Conservation (phyloP, 1,284 basidiomycete genomes). For the Leccinum angustisporum region DNA sequence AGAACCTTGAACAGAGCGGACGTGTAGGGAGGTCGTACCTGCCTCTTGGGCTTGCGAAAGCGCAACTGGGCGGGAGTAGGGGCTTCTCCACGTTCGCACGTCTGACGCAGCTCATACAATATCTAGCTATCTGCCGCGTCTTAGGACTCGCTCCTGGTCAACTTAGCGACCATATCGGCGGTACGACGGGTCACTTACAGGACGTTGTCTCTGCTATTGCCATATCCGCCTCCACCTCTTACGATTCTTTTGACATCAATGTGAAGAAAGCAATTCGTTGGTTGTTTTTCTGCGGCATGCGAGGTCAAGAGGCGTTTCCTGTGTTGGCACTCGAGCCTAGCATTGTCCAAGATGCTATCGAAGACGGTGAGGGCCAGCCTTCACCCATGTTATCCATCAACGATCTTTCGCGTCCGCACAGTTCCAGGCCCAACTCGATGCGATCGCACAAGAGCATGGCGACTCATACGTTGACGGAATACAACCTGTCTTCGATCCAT, state of each 20-base stretch:
- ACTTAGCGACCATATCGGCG: slow-evolving; percentile 74
- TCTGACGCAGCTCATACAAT: slow-evolving; percentile 93
- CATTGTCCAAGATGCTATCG: slow-evolving; percentile 85
- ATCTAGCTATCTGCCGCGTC: slow-evolving; percentile 79
- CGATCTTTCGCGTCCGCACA: slow-evolving; percentile 70
- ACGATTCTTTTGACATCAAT: slow-evolving; percentile 76
- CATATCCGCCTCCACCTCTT: slow-evolving; percentile 78
- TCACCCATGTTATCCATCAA: slow-evolving; percentile 92
- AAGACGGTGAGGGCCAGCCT: slow-evolving; percentile 91
- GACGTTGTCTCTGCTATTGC: slow-evolving; percentile 92
- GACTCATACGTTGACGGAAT: slow-evolving; percentile 94
- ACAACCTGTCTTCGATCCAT: slow-evolving; percentile 87
- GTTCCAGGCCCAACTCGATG: slow-evolving; percentile 87
- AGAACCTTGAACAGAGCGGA: slow-evolving; percentile 81
- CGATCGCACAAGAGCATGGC: slow-evolving; percentile 87
- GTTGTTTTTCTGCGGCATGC: slow-evolving; percentile 92
- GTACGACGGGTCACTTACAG: slow-evolving; percentile 95
- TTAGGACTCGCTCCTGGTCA: slow-evolving; percentile 77
- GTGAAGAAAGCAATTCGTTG: slow-evolving; percentile 84
- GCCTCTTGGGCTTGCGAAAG: slow-evolving; percentile 82
- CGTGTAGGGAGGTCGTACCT: slow-evolving; percentile 88
- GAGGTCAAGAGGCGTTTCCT: slow-evolving; percentile 96
- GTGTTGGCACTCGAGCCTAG: slow-evolving; percentile 82
- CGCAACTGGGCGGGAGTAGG: slow-evolving; percentile 37
- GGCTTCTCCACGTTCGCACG: slow-evolving; percentile 78